Evolutionary conservation across 768 basidiomycete genomes (phyloP).

Genomic region (Termitomyces titanicus): DNA sequence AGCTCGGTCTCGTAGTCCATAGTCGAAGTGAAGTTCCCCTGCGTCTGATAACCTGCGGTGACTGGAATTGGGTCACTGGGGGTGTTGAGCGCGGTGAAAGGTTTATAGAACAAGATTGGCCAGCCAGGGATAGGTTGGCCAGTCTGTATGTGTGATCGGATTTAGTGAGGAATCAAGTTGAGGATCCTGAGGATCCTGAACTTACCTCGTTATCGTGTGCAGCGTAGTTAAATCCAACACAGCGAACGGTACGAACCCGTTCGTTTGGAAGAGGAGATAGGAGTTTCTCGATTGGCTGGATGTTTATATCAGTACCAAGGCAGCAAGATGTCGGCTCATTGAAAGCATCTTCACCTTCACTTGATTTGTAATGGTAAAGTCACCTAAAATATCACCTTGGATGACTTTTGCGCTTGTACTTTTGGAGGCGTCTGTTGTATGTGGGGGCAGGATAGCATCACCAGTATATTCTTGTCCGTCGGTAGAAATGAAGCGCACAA

Average conservation of each 20-base stretch:
- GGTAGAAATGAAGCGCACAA: constrained; percentile 25
- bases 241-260: constrained; percentile 23
- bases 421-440: constrained; percentile 19
- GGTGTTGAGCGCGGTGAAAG: constrained; percentile 25
- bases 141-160: constrained; percentile 6
- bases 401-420: constrained; percentile 23
- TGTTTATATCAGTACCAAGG: background rate
- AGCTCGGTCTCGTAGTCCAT: constrained; percentile 43
- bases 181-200: too few species aligned
- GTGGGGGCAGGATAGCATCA: constrained; percentile 21
- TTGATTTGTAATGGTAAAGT: constrained; percentile 23
- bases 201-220: constrained; percentile 21
- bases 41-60: constrained; percentile 32
- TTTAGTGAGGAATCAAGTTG: background rate
- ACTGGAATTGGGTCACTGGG: constrained; percentile 25
- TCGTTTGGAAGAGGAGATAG: constrained; percentile 25
- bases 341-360: constrained; percentile 15
- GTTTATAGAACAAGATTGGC: constrained; percentile 25
- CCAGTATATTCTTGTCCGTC: constrained; percentile 26
- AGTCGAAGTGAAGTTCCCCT: constrained; percentile 34
- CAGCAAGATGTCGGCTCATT: background rate
- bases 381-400: constrained; percentile 21
- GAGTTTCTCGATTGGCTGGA: constrained; percentile 21
- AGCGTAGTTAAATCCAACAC: constrained; percentile 28
- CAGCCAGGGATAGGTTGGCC: constrained; percentile 18